Base-by-base conservation (phyloP, 2,329 filamentous ascomycete species). In the Paecilomyces formosus region DNA sequence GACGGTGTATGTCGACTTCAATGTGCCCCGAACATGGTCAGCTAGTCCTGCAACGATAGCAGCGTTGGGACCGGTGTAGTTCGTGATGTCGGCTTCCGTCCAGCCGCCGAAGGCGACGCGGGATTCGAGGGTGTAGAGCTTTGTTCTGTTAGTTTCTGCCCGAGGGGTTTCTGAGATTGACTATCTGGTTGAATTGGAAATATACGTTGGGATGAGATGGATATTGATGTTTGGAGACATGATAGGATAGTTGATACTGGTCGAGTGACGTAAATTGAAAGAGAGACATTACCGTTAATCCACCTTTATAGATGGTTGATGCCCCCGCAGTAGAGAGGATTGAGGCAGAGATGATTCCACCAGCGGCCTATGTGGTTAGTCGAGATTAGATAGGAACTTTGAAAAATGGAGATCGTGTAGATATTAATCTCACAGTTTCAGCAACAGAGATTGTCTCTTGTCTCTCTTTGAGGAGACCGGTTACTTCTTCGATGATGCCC, bases 51-150 rank as follows among this genome's bases (percentile, higher is more conserved):
- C 72, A 2, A 87, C 85, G 55, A 87, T 77, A 1, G 79, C 77
- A 0, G 82, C 78, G 1, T 82, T 86, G 0, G 85, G 85, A 0
- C 85, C 85, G n/a, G 70, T 72, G 71, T 88, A 88, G 56, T 64
- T 65, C 21, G 77, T 74, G n/a, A 82, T 74, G 52, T 75, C 71
- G 5, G 78, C 78, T 55, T 80, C 71, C 0, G 82, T 85, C 85
- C 85, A 88, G 54, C 85, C 84, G 0, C 80, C 84, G 67, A 80
- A 86, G 31, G 80, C 79, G 57, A 84, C 74, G 58, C 83, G 79
- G 1, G 81, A 83, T 60, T 80, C 78, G 22, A 86, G 77, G 0
- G 83, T 85, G 74, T 86, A 86, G 50, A 85, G 76, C 68, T 70
- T 49, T 45, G 8, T 24, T 21, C 21, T 13, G 24, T 50, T 45